Evolutionary conservation across 1,139 yeast species (phyloP), one percentile per base, ranked within the genome.

Genomic region (Kodamaea sp.): DNA sequence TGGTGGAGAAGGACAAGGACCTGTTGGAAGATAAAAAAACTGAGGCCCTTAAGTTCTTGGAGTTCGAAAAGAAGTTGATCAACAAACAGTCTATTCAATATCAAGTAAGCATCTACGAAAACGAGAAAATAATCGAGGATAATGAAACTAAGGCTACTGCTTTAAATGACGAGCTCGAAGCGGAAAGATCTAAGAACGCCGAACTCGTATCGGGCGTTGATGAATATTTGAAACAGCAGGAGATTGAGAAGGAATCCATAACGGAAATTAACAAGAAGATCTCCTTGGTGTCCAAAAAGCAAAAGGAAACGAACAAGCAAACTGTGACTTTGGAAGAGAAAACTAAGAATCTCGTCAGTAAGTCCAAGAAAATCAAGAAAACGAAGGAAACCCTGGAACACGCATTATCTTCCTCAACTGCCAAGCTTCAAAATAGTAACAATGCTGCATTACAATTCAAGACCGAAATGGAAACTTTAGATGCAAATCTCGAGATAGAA

Each of bases 1-100:
- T 88, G 46, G 96, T 89, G 3, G 86, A 82, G 44, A 79, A 79
- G 44, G 97, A 90, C 45, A 80, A 85, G 42, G 70, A 72, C 13
- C 73, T 76, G 31, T 61, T 92, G 35, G 96, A 89, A 51, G 73
- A 70, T 3, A 78, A 76, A 39, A 85, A 89, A 49, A 76, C 76
- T 21, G 81, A 76, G 31, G 95, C 96, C 0, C 61, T 90, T 22
- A 66, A 70, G 24, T 86, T 77, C 51, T 63, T 92, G 43, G 70
- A 66, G 34, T 66, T 73, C 26, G 96, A 89, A 55, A 88, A 86
- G 50, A 59, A 68, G 18, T 65, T 85, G 22, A 66, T 76, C 0
- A 59, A 74, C 30, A 72, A 77, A 31, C 73, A 70, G 42, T 75
- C 89, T 0, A 59, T 78, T 9, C 70, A 78, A 36, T 73, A 63